phyloP scores from a whole-genome alignment of 202 grass and related monocot genomes.

The Panicum hallii region DNA sequence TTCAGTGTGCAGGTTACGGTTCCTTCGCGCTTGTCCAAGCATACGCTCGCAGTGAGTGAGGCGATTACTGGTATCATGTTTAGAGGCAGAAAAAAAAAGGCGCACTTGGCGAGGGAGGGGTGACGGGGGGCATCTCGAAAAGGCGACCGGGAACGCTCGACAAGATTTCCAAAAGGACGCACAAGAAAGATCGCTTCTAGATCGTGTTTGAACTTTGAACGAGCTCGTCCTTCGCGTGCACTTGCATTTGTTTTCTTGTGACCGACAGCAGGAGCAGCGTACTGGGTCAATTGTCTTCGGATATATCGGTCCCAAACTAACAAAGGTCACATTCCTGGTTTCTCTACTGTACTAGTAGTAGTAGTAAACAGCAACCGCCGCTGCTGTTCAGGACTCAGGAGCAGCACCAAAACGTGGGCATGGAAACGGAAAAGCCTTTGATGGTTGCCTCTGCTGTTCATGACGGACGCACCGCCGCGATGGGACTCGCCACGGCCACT shows the following conservation, averaged over 20 bases:
- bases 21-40: neutral
- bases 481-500: neutral
- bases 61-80: neutral
- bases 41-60: neutral
- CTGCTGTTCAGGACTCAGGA: no score
- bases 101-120: neutral
- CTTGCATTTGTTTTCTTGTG: neutral
- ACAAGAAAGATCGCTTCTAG: slow-evolving; percentile 39
- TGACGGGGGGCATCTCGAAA: slow-evolving; percentile 35
- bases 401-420: neutral
- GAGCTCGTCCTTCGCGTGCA: neutral
- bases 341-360: neutral
- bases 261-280: neutral
- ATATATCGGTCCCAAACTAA: neutral
- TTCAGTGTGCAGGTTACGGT: neutral
- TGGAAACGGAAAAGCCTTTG: neutral
- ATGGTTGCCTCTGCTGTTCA: neutral
- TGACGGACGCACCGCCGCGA: no score
- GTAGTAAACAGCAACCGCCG: no score
- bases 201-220: slow-evolving; percentile 47
- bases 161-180: slow-evolving; percentile 26
- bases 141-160: slow-evolving; percentile 9
- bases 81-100: neutral
- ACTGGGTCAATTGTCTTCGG: neutral
- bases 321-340: neutral